Evolutionary conservation across 352 stramenopile genomes (phyloP).

Genomic region (Thraustochytrium striatum): DNA sequence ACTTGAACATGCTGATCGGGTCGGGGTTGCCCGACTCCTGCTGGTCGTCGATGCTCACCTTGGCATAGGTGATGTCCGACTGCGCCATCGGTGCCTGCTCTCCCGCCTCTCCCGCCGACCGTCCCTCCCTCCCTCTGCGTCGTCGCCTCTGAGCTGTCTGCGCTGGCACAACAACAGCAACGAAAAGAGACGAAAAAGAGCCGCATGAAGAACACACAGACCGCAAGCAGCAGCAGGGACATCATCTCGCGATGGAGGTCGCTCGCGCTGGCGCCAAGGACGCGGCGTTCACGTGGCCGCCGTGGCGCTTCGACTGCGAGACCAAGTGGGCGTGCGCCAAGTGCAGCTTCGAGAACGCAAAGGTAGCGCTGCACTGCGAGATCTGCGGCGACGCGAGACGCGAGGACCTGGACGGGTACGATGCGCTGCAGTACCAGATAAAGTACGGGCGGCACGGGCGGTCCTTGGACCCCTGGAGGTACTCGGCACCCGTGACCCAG

Average conservation of each 20-base stretch:
- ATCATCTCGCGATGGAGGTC: neutral
- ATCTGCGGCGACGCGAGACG: constrained; percentile 5
- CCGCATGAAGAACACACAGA: too few relatives aligned
- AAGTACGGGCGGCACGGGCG: constrained; percentile 9
- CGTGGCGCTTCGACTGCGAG: neutral
- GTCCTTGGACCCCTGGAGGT: neutral
- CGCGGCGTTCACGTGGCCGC: neutral
- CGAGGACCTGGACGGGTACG: neutral
- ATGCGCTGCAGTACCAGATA: constrained; percentile 25
- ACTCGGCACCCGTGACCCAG: constrained; percentile 9
- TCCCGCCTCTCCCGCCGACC: too few relatives aligned
- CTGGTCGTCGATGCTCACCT: constrained; percentile 9
- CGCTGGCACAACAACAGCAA: too few relatives aligned
- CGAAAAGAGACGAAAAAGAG: too few relatives aligned
- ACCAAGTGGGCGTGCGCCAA: neutral
- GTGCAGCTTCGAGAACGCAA: constrained; percentile 27
- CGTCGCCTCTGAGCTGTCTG: too few relatives aligned
- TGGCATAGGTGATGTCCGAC: constrained; percentile 39
- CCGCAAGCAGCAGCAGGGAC: neutral
- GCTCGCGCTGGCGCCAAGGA: neutral
- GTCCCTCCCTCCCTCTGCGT: too few relatives aligned
- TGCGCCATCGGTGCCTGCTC: constrained; percentile 34
- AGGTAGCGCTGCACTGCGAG: neutral
- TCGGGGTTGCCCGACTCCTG: constrained; percentile 35
- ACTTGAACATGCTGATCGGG: constrained; percentile 44